Evolutionary conservation across 139 green algal genomes (phyloP).

Genomic region (Chlorokybus atmophyticus): DNA sequence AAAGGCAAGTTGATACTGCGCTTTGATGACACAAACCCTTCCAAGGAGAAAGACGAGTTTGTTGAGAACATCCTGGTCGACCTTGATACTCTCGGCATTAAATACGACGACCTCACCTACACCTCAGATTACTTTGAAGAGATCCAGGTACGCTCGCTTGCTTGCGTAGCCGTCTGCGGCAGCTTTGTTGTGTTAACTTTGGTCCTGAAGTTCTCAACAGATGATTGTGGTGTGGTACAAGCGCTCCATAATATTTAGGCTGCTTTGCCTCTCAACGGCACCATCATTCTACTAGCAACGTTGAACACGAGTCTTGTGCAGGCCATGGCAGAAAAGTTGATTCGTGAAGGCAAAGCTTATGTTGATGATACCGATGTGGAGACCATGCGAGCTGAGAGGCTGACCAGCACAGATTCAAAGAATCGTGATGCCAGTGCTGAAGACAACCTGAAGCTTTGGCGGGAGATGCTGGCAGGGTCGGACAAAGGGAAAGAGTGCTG

Average conservation of each 20-base stretch:
- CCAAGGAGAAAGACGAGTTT: conserved; percentile 98
- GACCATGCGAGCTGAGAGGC: conserved; percentile 75
- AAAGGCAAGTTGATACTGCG: conserved; percentile 71
- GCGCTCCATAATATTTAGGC: too few species aligned
- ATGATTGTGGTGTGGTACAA: too few species aligned
- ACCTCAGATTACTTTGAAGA: conserved; percentile 55
- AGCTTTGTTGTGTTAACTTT: too few species aligned
- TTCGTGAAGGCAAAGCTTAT: conserved; percentile 81
- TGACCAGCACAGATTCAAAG: conserved; percentile 60
- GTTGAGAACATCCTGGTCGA: conserved; percentile 90
- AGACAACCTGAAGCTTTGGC: conserved; percentile 69
- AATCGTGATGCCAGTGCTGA: conserved; percentile 52
- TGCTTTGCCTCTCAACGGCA: too few species aligned
- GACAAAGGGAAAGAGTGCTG: conserved; percentile 56
- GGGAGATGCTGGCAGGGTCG: conserved; percentile 79
- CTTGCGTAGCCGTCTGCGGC: too few species aligned
- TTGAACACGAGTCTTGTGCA: too few species aligned
- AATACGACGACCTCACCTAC: conserved; percentile 65
- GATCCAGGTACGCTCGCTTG: too few species aligned
- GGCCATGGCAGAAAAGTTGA: conserved; percentile 59
- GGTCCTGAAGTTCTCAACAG: too few species aligned
- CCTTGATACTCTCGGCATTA: conserved; percentile 64
- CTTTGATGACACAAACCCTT: conserved; percentile 99
- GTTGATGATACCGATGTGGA: conserved; percentile 88
- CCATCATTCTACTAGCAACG: too few species aligned